Evolutionary conservation across 371 early-diverging fungal species (phyloP).

Genomic region (Mortierella polycephala): DNA sequence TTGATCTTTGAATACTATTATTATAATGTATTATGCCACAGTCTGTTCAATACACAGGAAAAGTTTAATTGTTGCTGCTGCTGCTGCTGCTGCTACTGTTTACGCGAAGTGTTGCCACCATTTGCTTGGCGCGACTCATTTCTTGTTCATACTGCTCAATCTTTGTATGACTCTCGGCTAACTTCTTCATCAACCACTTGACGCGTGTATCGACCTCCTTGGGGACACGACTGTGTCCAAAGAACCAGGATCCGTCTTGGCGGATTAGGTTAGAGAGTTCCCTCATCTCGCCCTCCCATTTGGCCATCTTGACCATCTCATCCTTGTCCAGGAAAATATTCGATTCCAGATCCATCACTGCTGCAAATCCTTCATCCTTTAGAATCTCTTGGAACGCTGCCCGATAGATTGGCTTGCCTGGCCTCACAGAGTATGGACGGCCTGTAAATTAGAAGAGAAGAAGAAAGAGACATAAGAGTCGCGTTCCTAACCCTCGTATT

Average conservation of each 20-base stretch:
- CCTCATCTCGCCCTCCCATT: constrained; percentile 78
- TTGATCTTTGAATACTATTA: no score
- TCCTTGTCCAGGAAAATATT: constrained; percentile 72
- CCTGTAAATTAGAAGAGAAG: constrained; percentile 52
- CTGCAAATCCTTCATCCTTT: constrained; percentile 74
- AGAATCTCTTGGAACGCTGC: constrained; percentile 81
- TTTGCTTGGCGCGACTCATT: constrained; percentile 59
- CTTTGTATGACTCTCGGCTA: constrained; percentile 61
- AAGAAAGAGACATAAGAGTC: constrained; percentile 4
- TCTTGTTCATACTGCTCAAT: constrained; percentile 66
- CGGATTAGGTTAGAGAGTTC: constrained; percentile 58
- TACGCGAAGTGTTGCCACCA: constrained; percentile 31
- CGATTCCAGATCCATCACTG: constrained; percentile 83
- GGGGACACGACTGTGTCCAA: constrained; percentile 62
- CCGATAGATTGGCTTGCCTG: constrained; percentile 86
- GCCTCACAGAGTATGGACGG: constrained; percentile 79
- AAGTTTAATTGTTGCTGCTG: no score
- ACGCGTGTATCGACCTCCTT: constrained; percentile 67
- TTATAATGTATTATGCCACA: no score
- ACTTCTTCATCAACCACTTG: constrained; percentile 64
- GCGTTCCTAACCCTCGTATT: no score
- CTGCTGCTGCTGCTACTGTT: not conserved
- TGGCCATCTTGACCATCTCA: constrained; percentile 74
- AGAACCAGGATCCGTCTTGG: constrained; percentile 51
- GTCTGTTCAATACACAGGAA: no score